Evolutionary conservation across 2,329 filamentous ascomycete genomes (phyloP).

Genomic region (Bertia moriformis): DNA sequence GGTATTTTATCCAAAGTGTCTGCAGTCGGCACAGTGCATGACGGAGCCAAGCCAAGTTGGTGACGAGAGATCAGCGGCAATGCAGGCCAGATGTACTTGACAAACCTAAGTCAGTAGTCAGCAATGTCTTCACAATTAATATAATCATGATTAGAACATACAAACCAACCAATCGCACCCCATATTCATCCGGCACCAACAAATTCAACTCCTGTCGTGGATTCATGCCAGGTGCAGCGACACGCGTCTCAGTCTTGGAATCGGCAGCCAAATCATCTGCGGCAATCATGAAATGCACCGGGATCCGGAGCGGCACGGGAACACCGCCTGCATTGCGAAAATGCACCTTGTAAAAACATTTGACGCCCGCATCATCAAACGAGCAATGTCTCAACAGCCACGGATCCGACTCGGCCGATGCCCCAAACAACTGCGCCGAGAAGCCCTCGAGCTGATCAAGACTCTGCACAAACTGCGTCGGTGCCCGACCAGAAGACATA

Average conservation of each 20-base stretch:
- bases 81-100: slow-evolving; percentile 13
- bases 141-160: neutral
- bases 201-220: neutral
- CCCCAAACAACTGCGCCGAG: slow-evolving; percentile 14
- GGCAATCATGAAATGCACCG: slow-evolving; percentile 11
- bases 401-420: slow-evolving; percentile 17
- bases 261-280: slow-evolving; percentile 2
- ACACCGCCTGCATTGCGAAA: slow-evolving; percentile 20
- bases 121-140: neutral
- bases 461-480: slow-evolving; percentile 6
- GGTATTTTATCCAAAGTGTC: slow-evolving; percentile 2
- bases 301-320: slow-evolving; percentile 15
- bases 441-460: slow-evolving; percentile 14
- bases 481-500: slow-evolving; percentile 3
- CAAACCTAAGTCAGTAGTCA: slow-evolving; percentile 7
- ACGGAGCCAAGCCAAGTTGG: slow-evolving; percentile 9
- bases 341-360: slow-evolving; percentile 17
- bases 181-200: neutral
- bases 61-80: slow-evolving; percentile 15
- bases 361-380: slow-evolving; percentile 18
- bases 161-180: neutral
- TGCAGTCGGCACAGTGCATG: slow-evolving; percentile 8
- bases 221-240: neutral
- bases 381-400: slow-evolving; percentile 18
- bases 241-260: neutral